Conservation (phyloP, 228 moss, liverwort and hornwort species). For the Sphagnum fallax region DNA sequence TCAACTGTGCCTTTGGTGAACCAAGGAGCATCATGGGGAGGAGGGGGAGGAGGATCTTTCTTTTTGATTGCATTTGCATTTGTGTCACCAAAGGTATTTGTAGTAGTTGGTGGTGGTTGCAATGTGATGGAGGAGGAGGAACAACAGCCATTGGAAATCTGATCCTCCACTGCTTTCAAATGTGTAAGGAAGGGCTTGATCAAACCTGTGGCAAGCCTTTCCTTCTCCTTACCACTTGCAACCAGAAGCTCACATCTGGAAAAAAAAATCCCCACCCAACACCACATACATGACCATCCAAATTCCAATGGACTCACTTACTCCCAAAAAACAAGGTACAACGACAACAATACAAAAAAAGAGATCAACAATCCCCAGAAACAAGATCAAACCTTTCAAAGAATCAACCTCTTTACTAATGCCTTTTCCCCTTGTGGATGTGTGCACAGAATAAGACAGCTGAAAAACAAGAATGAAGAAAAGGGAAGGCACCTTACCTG, state of each 20-base stretch:
- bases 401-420: too few relatives aligned
- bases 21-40: slow-evolving; percentile 42
- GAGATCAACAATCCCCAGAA: too few relatives aligned
- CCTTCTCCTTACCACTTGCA: slow-evolving; percentile 42
- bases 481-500: neutral
- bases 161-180: slow-evolving; percentile 57
- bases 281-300: too few relatives aligned
- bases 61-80: neutral
- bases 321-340: too few relatives aligned
- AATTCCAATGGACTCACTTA: too few relatives aligned
- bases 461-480: too few relatives aligned
- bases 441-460: too few relatives aligned
- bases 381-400: too few relatives aligned
- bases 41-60: too few relatives aligned
- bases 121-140: slow-evolving; percentile 42
- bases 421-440: too few relatives aligned
- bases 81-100: slow-evolving; percentile 15
- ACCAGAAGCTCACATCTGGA: slow-evolving; percentile 56
- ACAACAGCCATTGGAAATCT: slow-evolving; percentile 25
- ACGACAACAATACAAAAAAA: too few relatives aligned
- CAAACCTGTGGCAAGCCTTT: slow-evolving; percentile 50
- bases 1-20: slow-evolving; percentile 63
- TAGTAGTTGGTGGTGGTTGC: slow-evolving; percentile 19
- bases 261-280: too few relatives aligned
- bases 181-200: slow-evolving; percentile 54